Conservation (phyloP, 208 protist species). For the Wallacemonas collosoma region DNA sequence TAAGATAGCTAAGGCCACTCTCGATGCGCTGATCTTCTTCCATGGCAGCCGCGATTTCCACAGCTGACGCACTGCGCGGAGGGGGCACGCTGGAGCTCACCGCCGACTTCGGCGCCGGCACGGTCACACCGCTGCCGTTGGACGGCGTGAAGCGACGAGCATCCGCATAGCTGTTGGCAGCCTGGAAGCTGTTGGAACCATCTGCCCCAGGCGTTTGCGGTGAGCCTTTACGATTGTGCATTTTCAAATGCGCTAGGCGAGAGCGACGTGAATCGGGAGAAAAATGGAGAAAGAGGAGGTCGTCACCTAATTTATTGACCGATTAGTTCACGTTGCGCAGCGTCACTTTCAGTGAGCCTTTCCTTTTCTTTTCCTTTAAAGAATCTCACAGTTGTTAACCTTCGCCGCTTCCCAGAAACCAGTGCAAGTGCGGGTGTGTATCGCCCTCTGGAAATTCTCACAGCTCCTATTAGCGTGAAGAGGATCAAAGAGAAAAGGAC, state of each 20-base stretch:
- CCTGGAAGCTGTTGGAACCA: background rate
- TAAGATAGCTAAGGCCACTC: slow-evolving; percentile 22
- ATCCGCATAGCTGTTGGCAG: background rate
- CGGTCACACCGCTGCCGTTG: background rate
- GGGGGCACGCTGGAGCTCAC: background rate
- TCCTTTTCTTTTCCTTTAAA: no score
- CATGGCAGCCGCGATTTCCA: slow-evolving; percentile 10
- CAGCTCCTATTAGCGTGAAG: no score
- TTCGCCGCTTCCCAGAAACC: no score
- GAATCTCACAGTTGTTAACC: no score
- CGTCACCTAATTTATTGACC: background rate
- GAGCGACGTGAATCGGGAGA: background rate
- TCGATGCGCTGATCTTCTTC: slow-evolving; percentile 11
- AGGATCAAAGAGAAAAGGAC: no score
- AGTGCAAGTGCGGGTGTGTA: no score
- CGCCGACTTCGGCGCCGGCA: slow-evolving; percentile 1
- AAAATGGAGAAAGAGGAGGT: background rate
- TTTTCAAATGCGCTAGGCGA: background rate
- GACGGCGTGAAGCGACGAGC: background rate
- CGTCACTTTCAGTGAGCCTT: no score
- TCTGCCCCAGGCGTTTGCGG: background rate
- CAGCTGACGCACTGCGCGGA: slow-evolving; percentile 10
- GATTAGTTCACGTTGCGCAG: no score
- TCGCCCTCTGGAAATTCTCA: no score
- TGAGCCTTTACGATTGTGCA: slow-evolving; percentile 8